phyloP scores from a whole-genome alignment of 2,329 filamentous ascomycete genomes.

The Cytospora leucostoma region DNA sequence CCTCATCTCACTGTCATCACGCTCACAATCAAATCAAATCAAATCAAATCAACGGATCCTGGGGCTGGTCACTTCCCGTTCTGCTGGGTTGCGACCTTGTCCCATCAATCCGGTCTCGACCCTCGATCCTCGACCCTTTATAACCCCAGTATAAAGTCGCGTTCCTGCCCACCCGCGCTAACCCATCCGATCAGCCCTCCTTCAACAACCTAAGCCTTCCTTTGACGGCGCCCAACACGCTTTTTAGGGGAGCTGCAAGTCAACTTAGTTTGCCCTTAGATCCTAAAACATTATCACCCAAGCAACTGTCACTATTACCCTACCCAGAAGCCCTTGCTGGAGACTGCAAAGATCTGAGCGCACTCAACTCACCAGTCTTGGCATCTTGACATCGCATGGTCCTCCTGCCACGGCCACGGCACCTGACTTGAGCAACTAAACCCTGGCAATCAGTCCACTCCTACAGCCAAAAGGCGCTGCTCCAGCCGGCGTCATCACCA shows the following conservation, averaged over 20 bases:
- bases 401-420: slow-evolving; percentile 11
- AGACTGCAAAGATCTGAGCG: slow-evolving; percentile 1
- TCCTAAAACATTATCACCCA: slow-evolving; percentile 9
- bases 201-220: slow-evolving; percentile 27
- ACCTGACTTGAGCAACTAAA: slow-evolving; percentile 15
- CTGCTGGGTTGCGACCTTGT: slow-evolving; percentile 18
- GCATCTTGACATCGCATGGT: background rate
- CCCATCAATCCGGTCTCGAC: slow-evolving; percentile 18
- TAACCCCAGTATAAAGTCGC: slow-evolving; percentile 29
- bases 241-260: slow-evolving; percentile 25
- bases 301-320: slow-evolving; percentile 8
- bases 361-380: background rate
- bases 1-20: slow-evolving; percentile 18
- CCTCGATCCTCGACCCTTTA: slow-evolving; percentile 21
- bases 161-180: slow-evolving; percentile 29
- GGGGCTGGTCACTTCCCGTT: slow-evolving; percentile 11
- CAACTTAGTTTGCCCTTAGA: slow-evolving; percentile 25
- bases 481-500: slow-evolving; percentile 15
- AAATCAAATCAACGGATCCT: slow-evolving; percentile 12
- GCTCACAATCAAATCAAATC: slow-evolving; percentile 19
- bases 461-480: slow-evolving; percentile 14
- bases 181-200: slow-evolving; percentile 29
- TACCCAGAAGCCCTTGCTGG: slow-evolving; percentile 4
- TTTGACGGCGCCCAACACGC: slow-evolving; percentile 23
- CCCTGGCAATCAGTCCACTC: slow-evolving; percentile 15